Evolutionary conservation across 306 rosid species (phyloP), one percentile per base, ranked within the genome.

Genomic region (Ziziphus jujuba): DNA sequence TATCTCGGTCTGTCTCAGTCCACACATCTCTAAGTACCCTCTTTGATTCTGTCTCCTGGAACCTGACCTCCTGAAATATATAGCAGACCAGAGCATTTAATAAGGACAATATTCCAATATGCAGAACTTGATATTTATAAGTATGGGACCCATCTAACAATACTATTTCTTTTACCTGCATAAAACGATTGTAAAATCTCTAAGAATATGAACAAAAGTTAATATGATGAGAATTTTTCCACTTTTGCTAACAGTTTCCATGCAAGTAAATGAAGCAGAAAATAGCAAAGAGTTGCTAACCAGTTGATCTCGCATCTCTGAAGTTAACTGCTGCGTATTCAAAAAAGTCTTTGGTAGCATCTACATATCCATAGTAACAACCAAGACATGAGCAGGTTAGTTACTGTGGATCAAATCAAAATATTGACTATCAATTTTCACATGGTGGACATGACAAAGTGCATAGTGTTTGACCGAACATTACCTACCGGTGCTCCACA

Each of bases 311-410:
- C 73, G 78, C 80, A 65, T 84, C 84, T 74, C 81, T 69, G 44
- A 63, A 82, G 65, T 55, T 73, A 74, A 66, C 80, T 33, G 96
- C 93, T 56, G 66, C 61, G 11, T 76, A 72, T 65, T 85, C 67
- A 36, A 89, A 92, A 79, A 85, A 92, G 0, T 79, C 89, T 81
- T 81, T 92, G 77, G 88, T 77, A 69, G 95, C 97, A 87, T 92
- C 97, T 92, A 84, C 74, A 53, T 16, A 67, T 59, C 68, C 55
- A 67, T 19, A 43, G 44, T 51, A 79, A 69, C 38, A 79, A 70
- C 60, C 63, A 61, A 31, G 15, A 54, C 13, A 38, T 20, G 31
- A 54, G 66, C 45, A 40, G 9, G 45, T 2, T 40, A 40, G 9
- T 40, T 1, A 40, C 3, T 28, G 33, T 28, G 33, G 33, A 28